Conservation (phyloP, 2,329 filamentous ascomycete species). For the Fusarium floridanum region DNA sequence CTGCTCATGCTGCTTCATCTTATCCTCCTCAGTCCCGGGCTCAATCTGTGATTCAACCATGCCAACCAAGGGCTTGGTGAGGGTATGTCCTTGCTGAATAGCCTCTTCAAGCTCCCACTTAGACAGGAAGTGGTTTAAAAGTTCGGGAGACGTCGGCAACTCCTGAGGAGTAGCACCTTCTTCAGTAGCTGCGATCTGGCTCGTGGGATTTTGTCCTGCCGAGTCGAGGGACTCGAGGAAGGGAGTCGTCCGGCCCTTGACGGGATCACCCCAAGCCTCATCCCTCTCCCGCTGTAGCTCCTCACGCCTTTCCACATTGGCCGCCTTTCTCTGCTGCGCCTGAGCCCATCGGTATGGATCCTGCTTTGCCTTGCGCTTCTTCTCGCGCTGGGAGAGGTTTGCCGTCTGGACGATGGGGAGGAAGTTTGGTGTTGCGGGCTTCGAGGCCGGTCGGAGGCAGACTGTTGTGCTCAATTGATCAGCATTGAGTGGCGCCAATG, state of each 20-base stretch:
- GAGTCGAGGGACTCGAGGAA: constrained; percentile 87
- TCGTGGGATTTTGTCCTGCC: constrained; percentile 62
- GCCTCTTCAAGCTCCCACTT: constrained; percentile 75
- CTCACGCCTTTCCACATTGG: constrained; percentile 81
- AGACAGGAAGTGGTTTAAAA: constrained; percentile 83
- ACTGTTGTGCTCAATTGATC: constrained; percentile 57
- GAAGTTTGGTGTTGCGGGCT: constrained; percentile 61
- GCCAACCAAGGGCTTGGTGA: constrained; percentile 71
- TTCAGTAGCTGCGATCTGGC: constrained; percentile 54
- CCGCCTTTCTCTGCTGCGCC: constrained; percentile 84
- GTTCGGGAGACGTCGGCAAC: constrained; percentile 61
- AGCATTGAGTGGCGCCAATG: constrained; percentile 27
- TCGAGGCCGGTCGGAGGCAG: constrained; percentile 69
- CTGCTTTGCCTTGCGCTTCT: constrained; percentile 74
- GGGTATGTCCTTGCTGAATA: constrained; percentile 73
- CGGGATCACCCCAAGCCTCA: constrained; percentile 78
- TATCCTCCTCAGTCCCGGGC: constrained; percentile 54
- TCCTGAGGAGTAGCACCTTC: constrained; percentile 57
- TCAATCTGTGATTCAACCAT: constrained; percentile 56
- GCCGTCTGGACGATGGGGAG: constrained; percentile 75
- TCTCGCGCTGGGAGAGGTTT: constrained; percentile 71
- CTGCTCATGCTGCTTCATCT: constrained; percentile 61
- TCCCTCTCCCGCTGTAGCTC: constrained; percentile 76
- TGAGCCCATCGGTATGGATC: constrained; percentile 89
- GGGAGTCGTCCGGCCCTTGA: constrained; percentile 82